A percentile compares a stretch with the other conserved stretches of the same genome.
Conservation (phyloP, 73 alveolate species). For the Diophrys appendiculata region DNA sequence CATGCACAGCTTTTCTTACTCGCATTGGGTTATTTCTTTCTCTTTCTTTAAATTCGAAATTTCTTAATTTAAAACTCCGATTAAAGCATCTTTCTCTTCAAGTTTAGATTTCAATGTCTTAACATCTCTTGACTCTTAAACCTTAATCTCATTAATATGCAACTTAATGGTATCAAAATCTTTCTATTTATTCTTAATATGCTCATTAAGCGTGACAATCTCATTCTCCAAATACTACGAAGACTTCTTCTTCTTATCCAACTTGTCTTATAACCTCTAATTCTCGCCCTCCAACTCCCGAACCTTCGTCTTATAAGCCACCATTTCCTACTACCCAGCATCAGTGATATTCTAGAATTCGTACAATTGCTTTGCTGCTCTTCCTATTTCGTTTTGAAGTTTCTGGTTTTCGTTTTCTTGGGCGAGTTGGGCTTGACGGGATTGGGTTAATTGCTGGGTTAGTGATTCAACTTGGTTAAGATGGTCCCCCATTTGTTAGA, state of each 20-base stretch:
- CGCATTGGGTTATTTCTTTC: constrained; percentile 7
- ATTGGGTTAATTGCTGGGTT: background rate
- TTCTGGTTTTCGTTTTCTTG: background rate
- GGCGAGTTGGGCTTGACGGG: constrained; percentile 12
- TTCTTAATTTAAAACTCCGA: constrained; percentile 5
- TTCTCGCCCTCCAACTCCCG: too few species aligned
- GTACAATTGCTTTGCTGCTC: background rate
- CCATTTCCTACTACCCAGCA: too few species aligned
- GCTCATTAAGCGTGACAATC: background rate
- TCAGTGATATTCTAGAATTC: too few species aligned
- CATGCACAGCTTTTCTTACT: constrained; percentile 3
- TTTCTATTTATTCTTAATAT: background rate
- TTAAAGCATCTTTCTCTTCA: constrained; percentile 29
- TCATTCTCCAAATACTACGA: background rate
- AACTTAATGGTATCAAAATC: background rate
- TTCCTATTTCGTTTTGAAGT: background rate
- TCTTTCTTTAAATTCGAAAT: constrained; percentile 20
- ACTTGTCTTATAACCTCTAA: too few species aligned
- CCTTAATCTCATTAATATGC: background rate
- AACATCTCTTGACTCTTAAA: background rate
- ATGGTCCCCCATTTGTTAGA: constrained; percentile 10
- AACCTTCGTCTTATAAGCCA: too few species aligned
- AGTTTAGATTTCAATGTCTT: constrained; percentile 12
- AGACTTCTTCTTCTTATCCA: background rate
- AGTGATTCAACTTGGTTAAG: constrained; percentile 16